Conservation (phyloP, 345 rosid genomes). For the Eucalyptus erythrocorys region DNA sequence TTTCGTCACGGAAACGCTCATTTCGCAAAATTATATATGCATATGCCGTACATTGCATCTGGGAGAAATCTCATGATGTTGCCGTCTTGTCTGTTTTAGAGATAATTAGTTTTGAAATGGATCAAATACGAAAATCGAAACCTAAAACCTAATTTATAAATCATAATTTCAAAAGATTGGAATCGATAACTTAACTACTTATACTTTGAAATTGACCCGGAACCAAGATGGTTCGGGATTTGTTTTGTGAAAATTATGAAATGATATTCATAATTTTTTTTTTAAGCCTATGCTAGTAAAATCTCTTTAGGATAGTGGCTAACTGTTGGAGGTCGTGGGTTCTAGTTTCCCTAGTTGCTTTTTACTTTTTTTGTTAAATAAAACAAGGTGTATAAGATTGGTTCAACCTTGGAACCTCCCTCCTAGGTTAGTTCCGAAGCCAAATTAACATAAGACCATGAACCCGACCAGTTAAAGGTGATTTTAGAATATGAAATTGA, state of each 20-base stretch:
- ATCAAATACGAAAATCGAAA: rapidly evolving
- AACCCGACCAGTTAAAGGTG: background rate
- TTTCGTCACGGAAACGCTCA: background rate
- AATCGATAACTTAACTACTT: background rate
- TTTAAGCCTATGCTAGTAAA: background rate
- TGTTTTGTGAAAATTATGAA: rapidly evolving
- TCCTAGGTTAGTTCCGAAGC: background rate
- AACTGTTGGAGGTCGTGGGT: background rate
- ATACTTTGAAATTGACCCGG: rapidly evolving
- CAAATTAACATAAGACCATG: background rate
- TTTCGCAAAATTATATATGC: background rate
- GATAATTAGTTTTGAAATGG: rapidly evolving
- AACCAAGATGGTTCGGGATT: background rate
- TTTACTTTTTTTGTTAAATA: background rate
- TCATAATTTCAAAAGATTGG: rapidly evolving
- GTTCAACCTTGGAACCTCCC: background rate
- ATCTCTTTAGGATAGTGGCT: background rate
- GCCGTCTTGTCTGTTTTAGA: no score
- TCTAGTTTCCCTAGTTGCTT: background rate
- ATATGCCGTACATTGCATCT: no score
- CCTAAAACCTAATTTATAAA: background rate
- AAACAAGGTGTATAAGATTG: background rate
- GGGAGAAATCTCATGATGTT: background rate
- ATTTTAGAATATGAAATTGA: background rate
- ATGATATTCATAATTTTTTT: background rate